Conservation (phyloP, 2,329 filamentous ascomycete species). For the Alternaria sp. region DNA sequence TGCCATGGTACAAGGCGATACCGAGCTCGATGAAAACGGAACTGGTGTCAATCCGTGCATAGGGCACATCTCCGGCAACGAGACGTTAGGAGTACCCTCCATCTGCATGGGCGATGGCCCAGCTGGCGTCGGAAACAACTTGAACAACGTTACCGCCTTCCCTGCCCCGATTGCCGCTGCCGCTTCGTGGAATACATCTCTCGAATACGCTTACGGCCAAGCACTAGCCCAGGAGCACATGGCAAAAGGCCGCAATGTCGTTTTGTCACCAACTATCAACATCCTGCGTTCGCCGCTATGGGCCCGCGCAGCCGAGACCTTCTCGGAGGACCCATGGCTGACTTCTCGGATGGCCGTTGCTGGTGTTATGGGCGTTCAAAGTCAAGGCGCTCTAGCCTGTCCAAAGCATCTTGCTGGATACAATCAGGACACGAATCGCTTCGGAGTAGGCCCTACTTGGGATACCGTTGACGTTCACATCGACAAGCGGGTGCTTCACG, state of each 20-base stretch:
- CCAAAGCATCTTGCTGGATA: constrained; percentile 68
- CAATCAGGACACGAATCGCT: constrained; percentile 64
- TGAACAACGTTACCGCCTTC: constrained; percentile 8
- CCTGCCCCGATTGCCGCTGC: constrained; percentile 1
- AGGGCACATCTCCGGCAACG: constrained; percentile 9
- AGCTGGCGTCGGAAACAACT: constrained; percentile 6
- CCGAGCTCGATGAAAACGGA: constrained; percentile 10
- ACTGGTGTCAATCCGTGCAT: constrained; percentile 8
- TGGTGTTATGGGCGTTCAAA: constrained; percentile 57
- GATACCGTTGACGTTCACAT: constrained; percentile 67
- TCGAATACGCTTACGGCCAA: constrained; percentile 9
- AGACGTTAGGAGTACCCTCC: constrained; percentile 6
- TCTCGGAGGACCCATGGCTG: constrained; percentile 15
- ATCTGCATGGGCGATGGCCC: constrained; percentile 14
- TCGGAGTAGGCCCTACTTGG: constrained; percentile 66
- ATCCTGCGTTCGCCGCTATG: constrained; percentile 15
- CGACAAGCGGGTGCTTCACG: constrained; percentile 67
- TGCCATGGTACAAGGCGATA: constrained; percentile 10
- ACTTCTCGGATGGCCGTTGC: constrained; percentile 3
- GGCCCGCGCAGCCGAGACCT: constrained; percentile 17
- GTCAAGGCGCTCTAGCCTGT: constrained; percentile 26
- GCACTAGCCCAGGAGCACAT: constrained; percentile 4
- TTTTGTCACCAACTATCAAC: constrained; percentile 41
- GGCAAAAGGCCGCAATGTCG: constrained; percentile 8
- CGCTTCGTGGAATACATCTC: background rate